A percentile compares a stretch with the other conserved stretches of the same genome.
These are phyloP conservation scores for Coemansia sp. DNA, from an alignment of 192 early-diverging fungal species.

Conservation along the genomic window DNA sequence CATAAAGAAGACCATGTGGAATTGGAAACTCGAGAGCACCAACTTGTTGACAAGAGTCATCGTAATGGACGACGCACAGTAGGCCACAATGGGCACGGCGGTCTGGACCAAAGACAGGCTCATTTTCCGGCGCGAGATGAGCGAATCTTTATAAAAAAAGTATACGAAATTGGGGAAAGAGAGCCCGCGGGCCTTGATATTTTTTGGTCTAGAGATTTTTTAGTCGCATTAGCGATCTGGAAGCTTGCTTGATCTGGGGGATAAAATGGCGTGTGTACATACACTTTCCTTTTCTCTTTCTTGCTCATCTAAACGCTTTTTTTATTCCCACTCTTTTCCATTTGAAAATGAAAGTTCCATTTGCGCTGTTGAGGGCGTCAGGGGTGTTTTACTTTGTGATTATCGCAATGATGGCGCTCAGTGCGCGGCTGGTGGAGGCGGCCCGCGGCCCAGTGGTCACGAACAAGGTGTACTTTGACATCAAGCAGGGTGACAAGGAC, in stretches of 20 bases:
- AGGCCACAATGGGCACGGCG: constrained; percentile 73
- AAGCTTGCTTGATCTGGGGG: too few relatives aligned
- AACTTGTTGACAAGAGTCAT: constrained; percentile 91
- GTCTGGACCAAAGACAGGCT: constrained; percentile 39
- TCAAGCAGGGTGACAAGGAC: constrained; percentile 22
- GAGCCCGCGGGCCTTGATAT: too few relatives aligned
- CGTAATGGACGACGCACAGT: constrained; percentile 84
- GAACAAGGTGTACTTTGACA: constrained; percentile 53
- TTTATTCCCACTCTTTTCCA: too few relatives aligned
- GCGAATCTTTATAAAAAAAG: background rate
- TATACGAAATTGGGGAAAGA: too few relatives aligned
- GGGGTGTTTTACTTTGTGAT: constrained; percentile 36
- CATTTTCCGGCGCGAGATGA: constrained; percentile 13
- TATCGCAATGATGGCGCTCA: constrained; percentile 28
- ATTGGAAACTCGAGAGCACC: constrained; percentile 77
- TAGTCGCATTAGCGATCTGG: too few relatives aligned
- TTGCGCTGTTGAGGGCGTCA: constrained; percentile 32
- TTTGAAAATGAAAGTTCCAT: constrained; percentile 31
- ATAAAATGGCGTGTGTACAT: too few relatives aligned
- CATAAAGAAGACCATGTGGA: constrained; percentile 82
- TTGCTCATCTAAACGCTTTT: too few relatives aligned
- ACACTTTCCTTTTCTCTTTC: too few relatives aligned
- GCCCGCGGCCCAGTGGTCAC: constrained; percentile 66
- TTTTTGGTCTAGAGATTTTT: too few relatives aligned
- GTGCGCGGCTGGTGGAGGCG: constrained; percentile 44